Conservation (phyloP, 352 stramenopile species). For the Pythium scleroteichum region DNA sequence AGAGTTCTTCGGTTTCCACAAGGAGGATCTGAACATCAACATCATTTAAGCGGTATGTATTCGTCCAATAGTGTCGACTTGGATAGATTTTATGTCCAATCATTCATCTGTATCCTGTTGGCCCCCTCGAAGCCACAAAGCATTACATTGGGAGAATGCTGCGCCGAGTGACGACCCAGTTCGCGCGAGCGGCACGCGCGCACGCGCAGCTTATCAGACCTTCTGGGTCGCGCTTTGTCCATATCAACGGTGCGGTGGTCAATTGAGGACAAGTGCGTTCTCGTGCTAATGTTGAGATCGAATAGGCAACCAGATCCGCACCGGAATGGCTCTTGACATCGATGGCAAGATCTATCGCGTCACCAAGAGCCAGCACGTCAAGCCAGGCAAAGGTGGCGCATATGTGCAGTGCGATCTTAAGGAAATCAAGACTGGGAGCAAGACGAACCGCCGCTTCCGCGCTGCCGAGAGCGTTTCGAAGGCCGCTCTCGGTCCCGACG, state of each 20-base stretch:
- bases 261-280: not conserved
- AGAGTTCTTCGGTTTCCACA: not conserved
- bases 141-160: slow-evolving; percentile 24
- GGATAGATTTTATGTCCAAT: not conserved
- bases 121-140: slow-evolving; percentile 20
- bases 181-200: slow-evolving; percentile 15
- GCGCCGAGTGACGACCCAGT: slow-evolving; percentile 22
- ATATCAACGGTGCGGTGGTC: slow-evolving; percentile 60
- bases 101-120: slow-evolving; percentile 5
- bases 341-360: slow-evolving; percentile 85
- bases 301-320: slow-evolving; percentile 78
- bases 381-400: slow-evolving; percentile 81
- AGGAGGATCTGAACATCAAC: slow-evolving; percentile 11
- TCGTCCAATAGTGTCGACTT: too few species aligned
- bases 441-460: slow-evolving; percentile 82
- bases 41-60: slow-evolving; percentile 3
- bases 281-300: not conserved
- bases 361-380: slow-evolving; percentile 83
- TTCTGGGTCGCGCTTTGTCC: slow-evolving; percentile 48
- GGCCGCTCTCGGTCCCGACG: slow-evolving; percentile 66
- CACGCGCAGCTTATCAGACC: slow-evolving; percentile 16
- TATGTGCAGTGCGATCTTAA: slow-evolving; percentile 86
- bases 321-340: slow-evolving; percentile 82
- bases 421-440: slow-evolving; percentile 86
- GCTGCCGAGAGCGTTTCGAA: slow-evolving; percentile 80